Base-by-base conservation (phyloP, 768 basidiomycete genomes). In the Boletus sp. region DNA sequence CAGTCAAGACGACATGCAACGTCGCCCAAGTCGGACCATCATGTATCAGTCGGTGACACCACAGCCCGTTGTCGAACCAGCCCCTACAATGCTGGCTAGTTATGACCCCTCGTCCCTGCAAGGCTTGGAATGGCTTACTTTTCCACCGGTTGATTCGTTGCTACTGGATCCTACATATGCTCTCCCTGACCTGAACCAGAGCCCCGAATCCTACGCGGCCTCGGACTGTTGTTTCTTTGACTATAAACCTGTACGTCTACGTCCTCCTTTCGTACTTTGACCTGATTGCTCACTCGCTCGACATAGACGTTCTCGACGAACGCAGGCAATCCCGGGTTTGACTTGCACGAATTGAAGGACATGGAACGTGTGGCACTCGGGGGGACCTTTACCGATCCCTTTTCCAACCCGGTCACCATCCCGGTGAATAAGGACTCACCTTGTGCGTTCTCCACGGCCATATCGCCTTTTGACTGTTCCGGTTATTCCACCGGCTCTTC, bases 1-100 rank as follows among this genome's bases (percentile, higher is more conserved):
- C 42, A 58, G 67, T 5, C 66, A 56, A 45, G 72, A 75, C 19
- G 73, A 74, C 50, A 61, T 73, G 7, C 66, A 67, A 41, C 73
- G 70, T 43, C 72, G 69, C 33, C 66, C 72, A 21, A 74, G 72
- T 54, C 62, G 55, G 13, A 48, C 64, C 0, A 46, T 58, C 44
- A 72, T 72, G 67, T 73, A 73, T 49, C 73, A 75, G n/a, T 71
- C 71, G 1, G 61, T 54, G 47, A 27, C 60, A 9, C 48, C 59
- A 13, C 58, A 55, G 17, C 3, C 61, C 25, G 45, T 30, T 21
- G 51, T 34, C 5, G 60, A 63, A 30, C 43, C 55, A 34, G 5
- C 43, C 10, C 32, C 46, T 30, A 48, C 64, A 14, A 5, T 9
- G 5, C 38, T 34, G 9, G 27, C 15, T 13, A 29, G 14, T 14